These are phyloP conservation scores for Penicillium sp. DNA, from an alignment of 2,329 filamentous ascomycete species.

Conservation along the genomic window DNA sequence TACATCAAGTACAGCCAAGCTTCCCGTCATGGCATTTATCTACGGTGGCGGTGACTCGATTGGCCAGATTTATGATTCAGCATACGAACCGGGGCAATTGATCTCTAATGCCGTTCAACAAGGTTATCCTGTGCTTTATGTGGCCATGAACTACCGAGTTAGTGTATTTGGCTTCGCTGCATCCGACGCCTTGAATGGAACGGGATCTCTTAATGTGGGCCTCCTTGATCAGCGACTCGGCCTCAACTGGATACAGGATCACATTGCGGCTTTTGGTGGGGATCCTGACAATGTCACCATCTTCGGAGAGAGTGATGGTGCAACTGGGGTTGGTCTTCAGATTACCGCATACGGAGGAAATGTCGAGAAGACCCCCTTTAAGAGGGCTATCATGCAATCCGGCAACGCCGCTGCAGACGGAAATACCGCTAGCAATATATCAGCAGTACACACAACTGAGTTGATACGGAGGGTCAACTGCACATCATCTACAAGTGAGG, in stretches of 20 bases:
- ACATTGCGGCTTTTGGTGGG: conserved; percentile 18
- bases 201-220: conserved; percentile 16
- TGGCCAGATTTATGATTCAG: conserved; percentile 22
- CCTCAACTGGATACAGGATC: conserved; percentile 15
- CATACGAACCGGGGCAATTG: conserved; percentile 19
- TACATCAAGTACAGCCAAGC: conserved; percentile 11
- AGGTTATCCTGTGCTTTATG: conserved; percentile 19
- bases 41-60: conserved; percentile 22
- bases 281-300: conserved; percentile 21
- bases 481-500: conserved; percentile 12
- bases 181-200: conserved; percentile 16
- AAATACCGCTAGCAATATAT: conserved; percentile 11
- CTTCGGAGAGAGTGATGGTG: conserved; percentile 23
- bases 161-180: conserved; percentile 23
- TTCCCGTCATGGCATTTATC: conserved; percentile 24
- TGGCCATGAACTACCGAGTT: conserved; percentile 24
- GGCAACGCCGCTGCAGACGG: conserved; percentile 14
- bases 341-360: conserved; percentile 22
- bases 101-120: conserved; percentile 12
- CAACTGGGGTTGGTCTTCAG: conserved; percentile 22
- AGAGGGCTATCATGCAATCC: conserved; percentile 23
- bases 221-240: conserved; percentile 19
- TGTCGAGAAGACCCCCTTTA: conserved; percentile 11
- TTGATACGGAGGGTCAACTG: conserved; percentile 18
- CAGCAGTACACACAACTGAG: conserved; percentile 13